Conservation (phyloP, 768 basidiomycete genomes). For the Strobilomyces dryophilus region DNA sequence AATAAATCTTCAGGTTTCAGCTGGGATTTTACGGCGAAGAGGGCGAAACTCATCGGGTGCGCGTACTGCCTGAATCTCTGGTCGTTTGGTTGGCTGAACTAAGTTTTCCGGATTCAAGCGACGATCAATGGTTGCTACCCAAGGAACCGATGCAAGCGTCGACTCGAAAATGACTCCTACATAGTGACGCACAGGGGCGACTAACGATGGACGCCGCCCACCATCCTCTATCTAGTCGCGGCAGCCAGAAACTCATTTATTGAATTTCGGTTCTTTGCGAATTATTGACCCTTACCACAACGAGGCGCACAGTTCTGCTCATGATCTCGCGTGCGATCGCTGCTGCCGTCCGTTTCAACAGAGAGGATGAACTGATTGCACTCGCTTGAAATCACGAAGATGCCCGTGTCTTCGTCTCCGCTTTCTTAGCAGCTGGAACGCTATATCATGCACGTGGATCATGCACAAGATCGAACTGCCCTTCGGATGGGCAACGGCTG, state of each 20-base stretch:
- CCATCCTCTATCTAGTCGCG: neutral
- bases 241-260: neutral
- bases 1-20: too few species aligned
- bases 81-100: neutral
- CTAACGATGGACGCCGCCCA: neutral
- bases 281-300: neutral
- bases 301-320: neutral
- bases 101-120: neutral
- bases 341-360: neutral
- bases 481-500: neutral
- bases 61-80: too few species aligned
- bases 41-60: too few species aligned
- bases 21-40: too few species aligned
- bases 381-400: neutral
- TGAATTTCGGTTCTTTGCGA: neutral
- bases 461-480: neutral
- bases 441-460: neutral
- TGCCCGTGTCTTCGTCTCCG: neutral
- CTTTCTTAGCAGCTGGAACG: neutral
- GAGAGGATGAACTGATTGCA: neutral
- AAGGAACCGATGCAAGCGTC: too few species aligned
- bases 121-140: neutral
- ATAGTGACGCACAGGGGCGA: neutral
- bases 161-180: neutral
- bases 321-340: neutral